phyloP scores from a whole-genome alignment of 2,329 filamentous ascomycete species.

The Trichophyton rubrum region DNA sequence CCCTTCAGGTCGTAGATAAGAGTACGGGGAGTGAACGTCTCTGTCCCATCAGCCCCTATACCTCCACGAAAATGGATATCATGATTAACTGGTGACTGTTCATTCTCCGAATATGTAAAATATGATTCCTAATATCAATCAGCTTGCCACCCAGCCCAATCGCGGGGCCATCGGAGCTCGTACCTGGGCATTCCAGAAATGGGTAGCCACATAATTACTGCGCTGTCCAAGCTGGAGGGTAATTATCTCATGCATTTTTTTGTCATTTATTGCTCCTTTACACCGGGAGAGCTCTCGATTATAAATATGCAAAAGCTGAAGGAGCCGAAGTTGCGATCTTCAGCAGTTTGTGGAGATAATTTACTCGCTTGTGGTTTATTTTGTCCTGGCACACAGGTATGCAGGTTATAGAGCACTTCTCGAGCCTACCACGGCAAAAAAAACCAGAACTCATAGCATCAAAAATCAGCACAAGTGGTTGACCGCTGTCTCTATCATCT shows the following conservation, averaged over 20 bases:
- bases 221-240: slow-evolving; percentile 87
- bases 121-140: slow-evolving; percentile 65
- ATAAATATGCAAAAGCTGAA: background rate
- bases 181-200: slow-evolving; percentile 96
- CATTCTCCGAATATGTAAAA: slow-evolving; percentile 68
- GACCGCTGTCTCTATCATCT: too few relatives aligned
- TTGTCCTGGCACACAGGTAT: background rate
- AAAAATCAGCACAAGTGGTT: too few relatives aligned
- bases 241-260: slow-evolving; percentile 78
- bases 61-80: slow-evolving; percentile 82
- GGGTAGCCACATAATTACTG: slow-evolving; percentile 84
- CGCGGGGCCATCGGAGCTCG: background rate
- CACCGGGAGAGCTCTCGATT: background rate
- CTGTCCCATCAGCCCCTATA: slow-evolving; percentile 65
- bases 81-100: slow-evolving; percentile 59
- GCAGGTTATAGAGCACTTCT: too few relatives aligned
- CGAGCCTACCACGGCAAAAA: too few relatives aligned
- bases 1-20: slow-evolving; percentile 93
- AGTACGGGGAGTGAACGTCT: slow-evolving; percentile 85
- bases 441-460: too few relatives aligned
- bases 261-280: background rate
- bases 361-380: background rate
- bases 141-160: background rate
- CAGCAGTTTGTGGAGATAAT: background rate
- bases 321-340: background rate